A percentile compares a stretch with the other conserved stretches of the same genome.
Evolutionary conservation across 2,329 filamentous ascomycete genomes (phyloP).

Genomic region (Purpureocillium takamizusanense): DNA sequence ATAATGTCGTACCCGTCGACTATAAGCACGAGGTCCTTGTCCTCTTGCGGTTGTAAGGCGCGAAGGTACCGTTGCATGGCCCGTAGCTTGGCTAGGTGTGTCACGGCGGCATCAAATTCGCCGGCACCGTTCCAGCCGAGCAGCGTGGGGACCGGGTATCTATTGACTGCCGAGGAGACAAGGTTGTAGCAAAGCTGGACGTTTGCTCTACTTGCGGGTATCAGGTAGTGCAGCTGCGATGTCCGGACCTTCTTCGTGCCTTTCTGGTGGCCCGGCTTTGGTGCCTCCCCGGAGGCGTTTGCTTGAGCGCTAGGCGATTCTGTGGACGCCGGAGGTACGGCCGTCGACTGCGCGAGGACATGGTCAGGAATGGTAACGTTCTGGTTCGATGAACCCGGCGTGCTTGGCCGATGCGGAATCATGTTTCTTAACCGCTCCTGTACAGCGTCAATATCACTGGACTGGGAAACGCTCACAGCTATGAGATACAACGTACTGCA

Average conservation of each 20-base stretch:
- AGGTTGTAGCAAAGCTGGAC: conserved; percentile 28
- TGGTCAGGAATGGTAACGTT: background rate
- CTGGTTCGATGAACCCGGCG: background rate
- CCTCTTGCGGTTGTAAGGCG: conserved; percentile 14
- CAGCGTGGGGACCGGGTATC: conserved; percentile 27
- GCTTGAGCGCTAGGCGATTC: too few species aligned
- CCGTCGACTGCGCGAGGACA: background rate
- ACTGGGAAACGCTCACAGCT: too few species aligned
- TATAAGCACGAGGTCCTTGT: conserved; percentile 54
- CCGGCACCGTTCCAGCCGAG: conserved; percentile 27
- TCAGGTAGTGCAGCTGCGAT: conserved; percentile 26
- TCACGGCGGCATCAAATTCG: conserved; percentile 21
- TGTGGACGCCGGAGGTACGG: background rate
- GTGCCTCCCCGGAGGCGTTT: background rate
- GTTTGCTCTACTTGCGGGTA: conserved; percentile 27
- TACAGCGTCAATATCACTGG: too few species aligned
- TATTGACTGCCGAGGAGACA: conserved; percentile 25
- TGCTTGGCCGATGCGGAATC: background rate
- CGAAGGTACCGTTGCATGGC: conserved; percentile 25
- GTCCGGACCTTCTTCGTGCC: conserved; percentile 6
- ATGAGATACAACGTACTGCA: background rate
- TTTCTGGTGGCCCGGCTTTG: background rate
- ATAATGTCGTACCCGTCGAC: conserved; percentile 56
- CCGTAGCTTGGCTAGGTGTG: conserved; percentile 30
- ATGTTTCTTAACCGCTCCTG: background rate